Percentiles rank a stretch among this genome's conserved stretches.
phyloP scores from a whole-genome alignment of 2,329 filamentous ascomycete species.

The Microdochium bolleyi region DNA sequence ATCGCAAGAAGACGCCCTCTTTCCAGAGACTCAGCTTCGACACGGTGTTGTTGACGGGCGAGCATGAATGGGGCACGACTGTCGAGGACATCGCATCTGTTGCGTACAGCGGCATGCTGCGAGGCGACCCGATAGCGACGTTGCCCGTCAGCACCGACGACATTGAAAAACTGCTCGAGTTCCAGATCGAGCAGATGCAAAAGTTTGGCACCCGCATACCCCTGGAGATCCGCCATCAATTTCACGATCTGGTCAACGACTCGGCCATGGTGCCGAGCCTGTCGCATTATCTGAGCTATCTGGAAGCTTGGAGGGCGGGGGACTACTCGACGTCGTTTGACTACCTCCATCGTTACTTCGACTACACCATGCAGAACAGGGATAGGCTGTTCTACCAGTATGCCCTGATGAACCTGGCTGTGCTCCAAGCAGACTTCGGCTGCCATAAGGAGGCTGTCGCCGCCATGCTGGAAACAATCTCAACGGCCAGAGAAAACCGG shows the following conservation, averaged over 20 bases:
- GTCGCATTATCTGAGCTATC: conserved; percentile 73
- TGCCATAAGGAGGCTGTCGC: conserved; percentile 85
- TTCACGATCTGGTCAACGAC: conserved; percentile 60
- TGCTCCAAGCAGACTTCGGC: conserved; percentile 91
- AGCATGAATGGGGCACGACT: conserved; percentile 42
- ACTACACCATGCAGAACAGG: conserved; percentile 84
- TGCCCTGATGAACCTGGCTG: conserved; percentile 84
- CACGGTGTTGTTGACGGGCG: conserved; percentile 40
- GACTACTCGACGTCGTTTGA: conserved; percentile 89
- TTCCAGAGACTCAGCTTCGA: conserved; percentile 52
- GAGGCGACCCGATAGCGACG: conserved; percentile 28
- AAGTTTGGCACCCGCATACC: conserved; percentile 74
- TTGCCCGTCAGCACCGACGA: conserved; percentile 66
- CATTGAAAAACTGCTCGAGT: conserved; percentile 73
- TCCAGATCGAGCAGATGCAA: conserved; percentile 83
- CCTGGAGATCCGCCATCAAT: conserved; percentile 60
- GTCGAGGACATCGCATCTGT: conserved; percentile 37
- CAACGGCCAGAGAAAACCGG: conserved; percentile 87
- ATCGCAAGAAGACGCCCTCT: conserved; percentile 54
- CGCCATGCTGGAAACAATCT: conserved; percentile 90
- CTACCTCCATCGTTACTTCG: conserved; percentile 87
- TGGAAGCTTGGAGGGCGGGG: conserved; percentile 86
- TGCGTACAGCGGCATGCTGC: conserved; percentile 44
- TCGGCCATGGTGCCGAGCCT: conserved; percentile 63
- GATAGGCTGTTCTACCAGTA: conserved; percentile 90